Evolutionary conservation across 2,329 filamentous ascomycete species (phyloP), one percentile per base, ranked within the genome.

Genomic region (Fusarium devonianum): DNA sequence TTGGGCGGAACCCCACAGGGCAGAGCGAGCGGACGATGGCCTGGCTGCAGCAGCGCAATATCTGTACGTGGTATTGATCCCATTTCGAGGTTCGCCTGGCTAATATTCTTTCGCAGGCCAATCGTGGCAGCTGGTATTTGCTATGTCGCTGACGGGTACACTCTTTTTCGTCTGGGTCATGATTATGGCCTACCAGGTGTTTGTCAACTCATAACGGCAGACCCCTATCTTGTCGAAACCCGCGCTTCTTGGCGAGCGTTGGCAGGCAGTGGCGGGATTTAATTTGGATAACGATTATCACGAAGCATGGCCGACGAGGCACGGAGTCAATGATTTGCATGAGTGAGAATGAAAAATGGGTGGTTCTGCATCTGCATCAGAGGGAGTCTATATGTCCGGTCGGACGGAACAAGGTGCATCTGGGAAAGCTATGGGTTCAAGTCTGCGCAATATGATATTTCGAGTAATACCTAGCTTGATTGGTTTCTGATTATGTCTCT

Each of bases 111-210:
- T 26, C 9, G 23, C 39, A 83, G 80, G 81, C 67, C 81, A 85
- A 69, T 78, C 78, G 32, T 88, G 85, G 85, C 80, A 85, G 60
- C 78, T 85, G 2, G 81, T 82, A 2, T 88, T 87, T 69, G 78
- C 83, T 1, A 84, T 88, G 66, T 78, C 78, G 13, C 68, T 88
- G 17, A 78, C 85, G 2, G 85, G 84, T 0, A 73, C 70, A 13
- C 71, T 86, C 1, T 87, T 87, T 56, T 67, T 86, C 49, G 65
- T 87, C n/a, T 87, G 84, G 84, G 82, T 87, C 63, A 86, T 87
- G 76, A 73, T 86, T 54, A 86, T 87, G 79, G 80, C 83, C 9
- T 83, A 85, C 60, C 83, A 85, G 56, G 84, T 87, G 8, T 87
- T 84, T 73, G 78, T 69, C 50, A 67, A 71, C 38, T 75, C 73